These are phyloP conservation scores for Mycena pura DNA, from an alignment of 768 basidiomycete genomes.

Conservation along the genomic window DNA sequence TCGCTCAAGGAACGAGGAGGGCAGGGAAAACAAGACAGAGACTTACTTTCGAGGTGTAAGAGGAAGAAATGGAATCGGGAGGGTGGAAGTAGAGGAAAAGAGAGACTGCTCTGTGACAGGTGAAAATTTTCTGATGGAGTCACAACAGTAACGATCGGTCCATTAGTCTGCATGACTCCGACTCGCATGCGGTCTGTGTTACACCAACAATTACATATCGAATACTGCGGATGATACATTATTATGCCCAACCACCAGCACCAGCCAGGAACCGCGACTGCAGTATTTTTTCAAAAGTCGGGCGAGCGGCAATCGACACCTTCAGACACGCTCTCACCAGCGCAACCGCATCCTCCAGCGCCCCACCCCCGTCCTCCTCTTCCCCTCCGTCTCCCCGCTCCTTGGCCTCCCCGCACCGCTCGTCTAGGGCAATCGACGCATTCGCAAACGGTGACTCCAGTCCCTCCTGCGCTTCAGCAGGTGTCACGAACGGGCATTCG, in stretches of 20 bases:
- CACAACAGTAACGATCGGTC: too few species aligned
- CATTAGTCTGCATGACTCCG: constrained; percentile 48
- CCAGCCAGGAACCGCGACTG: constrained; percentile 84
- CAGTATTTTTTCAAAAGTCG: constrained; percentile 84
- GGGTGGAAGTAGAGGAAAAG: constrained; percentile 54
- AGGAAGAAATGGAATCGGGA: constrained; percentile 41
- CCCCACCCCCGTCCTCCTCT: constrained; percentile 84
- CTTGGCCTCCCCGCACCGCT: constrained; percentile 78
- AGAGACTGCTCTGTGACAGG: constrained; percentile 46
- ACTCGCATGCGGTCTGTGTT: neutral
- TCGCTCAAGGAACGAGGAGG: neutral
- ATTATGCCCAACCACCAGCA: constrained; percentile 69
- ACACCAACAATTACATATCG: constrained; percentile 1
- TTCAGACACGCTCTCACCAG: constrained; percentile 86
- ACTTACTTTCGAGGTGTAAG: constrained; percentile 47
- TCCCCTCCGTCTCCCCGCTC: constrained; percentile 76
- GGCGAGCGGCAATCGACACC: constrained; percentile 78
- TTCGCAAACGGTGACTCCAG: constrained; percentile 77
- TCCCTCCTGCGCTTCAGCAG: constrained; percentile 89
- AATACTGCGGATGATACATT: constrained; percentile 36
- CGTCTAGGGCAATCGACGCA: constrained; percentile 78
- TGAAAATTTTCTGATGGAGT: constrained; percentile 43
- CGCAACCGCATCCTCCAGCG: constrained; percentile 82
- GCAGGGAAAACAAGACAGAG: neutral
- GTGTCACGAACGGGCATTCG: constrained; percentile 91